Conservation (phyloP, 352 stramenopile genomes). For the Chrysophaeum taylorii region DNA sequence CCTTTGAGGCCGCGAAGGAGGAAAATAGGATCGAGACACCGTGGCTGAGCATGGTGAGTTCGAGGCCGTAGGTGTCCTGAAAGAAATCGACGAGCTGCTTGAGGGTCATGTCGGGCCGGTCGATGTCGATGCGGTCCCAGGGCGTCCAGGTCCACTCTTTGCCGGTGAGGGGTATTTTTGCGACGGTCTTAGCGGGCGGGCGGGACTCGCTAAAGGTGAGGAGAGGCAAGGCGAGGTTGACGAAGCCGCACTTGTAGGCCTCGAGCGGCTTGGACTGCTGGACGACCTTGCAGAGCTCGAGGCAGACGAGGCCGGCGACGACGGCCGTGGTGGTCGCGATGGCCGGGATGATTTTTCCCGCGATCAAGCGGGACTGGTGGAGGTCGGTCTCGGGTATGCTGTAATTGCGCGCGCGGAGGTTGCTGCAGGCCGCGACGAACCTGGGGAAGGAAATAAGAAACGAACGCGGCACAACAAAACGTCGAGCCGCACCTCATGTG, state of each 20-base stretch:
- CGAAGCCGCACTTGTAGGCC: conserved; percentile 94
- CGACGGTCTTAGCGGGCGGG: conserved; percentile 74
- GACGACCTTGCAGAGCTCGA: conserved; percentile 91
- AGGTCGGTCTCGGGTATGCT: conserved; percentile 92
- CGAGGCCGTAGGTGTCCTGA: conserved; percentile 85
- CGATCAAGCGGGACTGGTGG: conserved; percentile 94
- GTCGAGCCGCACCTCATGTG: too few relatives aligned
- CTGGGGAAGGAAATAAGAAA: too few relatives aligned
- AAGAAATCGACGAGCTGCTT: conserved; percentile 88
- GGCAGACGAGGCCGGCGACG: conserved; percentile 93
- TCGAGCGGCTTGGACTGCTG: conserved; percentile 66
- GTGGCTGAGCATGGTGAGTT: conserved; percentile 96
- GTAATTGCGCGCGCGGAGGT: conserved; percentile 93
- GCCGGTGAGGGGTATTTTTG: conserved; percentile 67
- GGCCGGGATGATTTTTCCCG: conserved; percentile 99
- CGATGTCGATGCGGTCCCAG: conserved; percentile 91
- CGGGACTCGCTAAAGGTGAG: conserved; percentile 95
- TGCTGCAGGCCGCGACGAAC: conserved; percentile 90
- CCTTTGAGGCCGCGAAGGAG: conserved; percentile 69
- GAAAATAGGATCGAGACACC: conserved; percentile 73
- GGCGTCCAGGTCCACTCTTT: conserved; percentile 91
- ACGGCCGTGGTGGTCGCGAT: conserved; percentile 98
- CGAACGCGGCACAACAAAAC: too few relatives aligned
- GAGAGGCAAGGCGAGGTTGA: conserved; percentile 93
- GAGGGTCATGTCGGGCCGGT: conserved; percentile 86